These are phyloP conservation scores for Venturiaceae sp. DNA, from an alignment of 2,329 filamentous ascomycete species.

Conservation along the genomic window DNA sequence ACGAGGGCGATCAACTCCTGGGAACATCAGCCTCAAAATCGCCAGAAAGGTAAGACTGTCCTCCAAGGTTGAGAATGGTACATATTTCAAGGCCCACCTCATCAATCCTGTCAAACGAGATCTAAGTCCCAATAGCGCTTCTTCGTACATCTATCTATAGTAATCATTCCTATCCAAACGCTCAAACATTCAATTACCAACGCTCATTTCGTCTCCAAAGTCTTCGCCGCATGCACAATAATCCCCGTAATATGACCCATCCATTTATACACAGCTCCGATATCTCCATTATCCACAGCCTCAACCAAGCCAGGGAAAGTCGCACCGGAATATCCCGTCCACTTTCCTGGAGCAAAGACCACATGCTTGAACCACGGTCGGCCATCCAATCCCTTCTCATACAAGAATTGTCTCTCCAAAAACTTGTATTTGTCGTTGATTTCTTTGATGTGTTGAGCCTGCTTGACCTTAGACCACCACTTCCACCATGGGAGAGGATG, in stretches of 20 bases:
- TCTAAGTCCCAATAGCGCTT: no score
- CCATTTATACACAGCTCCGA: slow-evolving; percentile 28
- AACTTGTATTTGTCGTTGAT: slow-evolving; percentile 77
- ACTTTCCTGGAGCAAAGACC: slow-evolving; percentile 81
- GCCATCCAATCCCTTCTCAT: slow-evolving; percentile 65
- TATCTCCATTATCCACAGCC: slow-evolving; percentile 43
- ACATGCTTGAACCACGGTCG: slow-evolving; percentile 90
- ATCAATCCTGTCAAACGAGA: no score
- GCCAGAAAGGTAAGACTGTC: no score
- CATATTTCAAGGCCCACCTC: no score
- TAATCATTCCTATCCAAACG: background rate
- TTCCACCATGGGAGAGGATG: slow-evolving; percentile 68
- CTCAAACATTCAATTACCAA: background rate
- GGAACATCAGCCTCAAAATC: no score
- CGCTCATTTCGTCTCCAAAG: slow-evolving; percentile 12
- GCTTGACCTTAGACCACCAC: slow-evolving; percentile 55
- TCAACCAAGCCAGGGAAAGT: slow-evolving; percentile 58
- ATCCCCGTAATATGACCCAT: slow-evolving; percentile 27
- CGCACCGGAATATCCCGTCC: slow-evolving; percentile 80
- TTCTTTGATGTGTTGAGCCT: slow-evolving; percentile 52
- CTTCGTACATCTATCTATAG: no score
- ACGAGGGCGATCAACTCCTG: no score
- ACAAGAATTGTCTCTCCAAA: slow-evolving; percentile 72
- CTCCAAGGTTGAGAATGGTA: no score
- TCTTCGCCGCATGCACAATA: slow-evolving; percentile 24